These are phyloP conservation scores for Arxiozyma slooffiae DNA, from an alignment of 1,139 yeast genomes.

Conservation along the genomic window DNA sequence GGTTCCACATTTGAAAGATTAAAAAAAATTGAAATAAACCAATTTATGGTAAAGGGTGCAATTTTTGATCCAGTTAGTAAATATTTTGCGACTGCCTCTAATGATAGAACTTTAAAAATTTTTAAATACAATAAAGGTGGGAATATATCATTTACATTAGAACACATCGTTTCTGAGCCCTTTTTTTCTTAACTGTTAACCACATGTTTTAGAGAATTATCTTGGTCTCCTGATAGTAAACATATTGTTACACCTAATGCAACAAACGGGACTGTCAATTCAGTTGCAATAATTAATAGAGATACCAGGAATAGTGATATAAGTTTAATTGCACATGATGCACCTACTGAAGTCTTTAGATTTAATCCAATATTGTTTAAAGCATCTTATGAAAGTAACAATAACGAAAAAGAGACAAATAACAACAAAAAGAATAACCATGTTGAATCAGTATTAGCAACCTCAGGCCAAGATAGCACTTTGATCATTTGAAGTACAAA, in stretches of 20 bases:
- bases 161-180: conserved; percentile 72
- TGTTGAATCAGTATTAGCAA: conserved; percentile 49
- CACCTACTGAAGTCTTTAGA: conserved; percentile 89
- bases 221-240: conserved; percentile 98
- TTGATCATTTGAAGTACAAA: conserved; percentile 64
- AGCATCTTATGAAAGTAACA: conserved; percentile 9
- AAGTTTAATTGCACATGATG: conserved; percentile 87
- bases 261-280: conserved; percentile 89
- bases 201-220: conserved; percentile 80
- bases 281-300: conserved; percentile 78
- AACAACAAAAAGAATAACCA: conserved; percentile 6
- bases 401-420: conserved; percentile 9
- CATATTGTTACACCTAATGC: conserved; percentile 96
- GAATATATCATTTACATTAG: conserved; percentile 78
- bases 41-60: conserved; percentile 90
- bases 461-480: conserved; percentile 72
- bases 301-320: conserved; percentile 90
- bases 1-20: conserved; percentile 85
- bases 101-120: conserved; percentile 81
- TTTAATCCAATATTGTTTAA: conserved; percentile 69
- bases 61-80: conserved; percentile 97
- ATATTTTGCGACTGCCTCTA: conserved; percentile 93
- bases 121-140: conserved; percentile 73
- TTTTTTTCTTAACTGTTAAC: conserved; percentile 84
- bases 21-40: conserved; percentile 84